Percentiles rank a stretch among this genome's conserved stretches.
These are phyloP conservation scores for Trichoderma koningiopsis DNA, from an alignment of 2,329 filamentous ascomycete genomes.

Conservation along the genomic window DNA sequence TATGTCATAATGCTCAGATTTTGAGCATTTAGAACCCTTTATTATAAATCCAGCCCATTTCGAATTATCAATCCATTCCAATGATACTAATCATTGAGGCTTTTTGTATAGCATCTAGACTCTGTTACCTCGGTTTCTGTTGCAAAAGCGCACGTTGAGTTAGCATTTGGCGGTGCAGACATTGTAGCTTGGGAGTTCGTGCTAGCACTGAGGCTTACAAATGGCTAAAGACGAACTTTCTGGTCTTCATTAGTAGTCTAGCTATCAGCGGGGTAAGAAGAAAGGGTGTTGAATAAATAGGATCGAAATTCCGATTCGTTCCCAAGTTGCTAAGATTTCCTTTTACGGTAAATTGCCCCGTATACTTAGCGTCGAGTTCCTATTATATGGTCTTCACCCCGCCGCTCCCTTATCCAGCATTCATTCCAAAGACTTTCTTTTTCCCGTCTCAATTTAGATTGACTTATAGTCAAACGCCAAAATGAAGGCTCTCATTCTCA, in stretches of 20 bases:
- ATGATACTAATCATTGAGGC: not conserved
- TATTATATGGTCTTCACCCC: not conserved
- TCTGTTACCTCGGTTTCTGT: not conserved
- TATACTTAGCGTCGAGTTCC: not conserved
- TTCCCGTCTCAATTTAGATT: not conserved
- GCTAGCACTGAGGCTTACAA: slow-evolving; percentile 14
- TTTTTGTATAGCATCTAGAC: not conserved
- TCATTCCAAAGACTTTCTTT: not conserved
- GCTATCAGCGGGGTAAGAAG: not conserved
- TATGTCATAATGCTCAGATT: slow-evolving; percentile 21
- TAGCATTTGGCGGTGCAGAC: not conserved
- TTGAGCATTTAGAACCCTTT: not conserved
- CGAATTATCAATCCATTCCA: not conserved
- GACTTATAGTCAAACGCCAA: not conserved
- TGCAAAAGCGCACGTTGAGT: not conserved
- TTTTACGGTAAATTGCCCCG: not conserved
- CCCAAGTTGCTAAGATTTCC: not conserved
- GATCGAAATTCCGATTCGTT: not conserved
- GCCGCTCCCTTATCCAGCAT: not conserved
- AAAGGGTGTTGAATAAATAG: not conserved
- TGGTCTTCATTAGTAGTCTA: not conserved
- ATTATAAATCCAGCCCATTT: slow-evolving; percentile 18
- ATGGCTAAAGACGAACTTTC: not conserved
- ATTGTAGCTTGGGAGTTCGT: not conserved
- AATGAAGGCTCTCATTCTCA: slow-evolving; percentile 35